Percentiles rank a stretch among this genome's conserved stretches.
phyloP scores from a whole-genome alignment of 2,329 filamentous ascomycete species.

The Apiospora phragmitis region DNA sequence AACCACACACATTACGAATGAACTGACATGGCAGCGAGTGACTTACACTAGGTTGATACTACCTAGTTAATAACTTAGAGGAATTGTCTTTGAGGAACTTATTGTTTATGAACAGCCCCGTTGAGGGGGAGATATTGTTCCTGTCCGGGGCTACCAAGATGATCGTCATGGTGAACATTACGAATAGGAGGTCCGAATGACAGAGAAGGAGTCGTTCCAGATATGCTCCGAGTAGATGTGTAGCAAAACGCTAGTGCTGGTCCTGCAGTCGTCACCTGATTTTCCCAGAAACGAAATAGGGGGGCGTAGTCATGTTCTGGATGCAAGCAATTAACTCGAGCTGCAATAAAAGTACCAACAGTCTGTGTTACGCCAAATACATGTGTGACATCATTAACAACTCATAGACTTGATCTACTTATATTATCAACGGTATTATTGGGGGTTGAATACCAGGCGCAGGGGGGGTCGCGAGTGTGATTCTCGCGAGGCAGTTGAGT shows the following conservation, averaged over 20 bases:
- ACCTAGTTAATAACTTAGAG: constrained; percentile 1
- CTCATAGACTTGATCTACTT: too few relatives aligned
- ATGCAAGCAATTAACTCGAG: not conserved
- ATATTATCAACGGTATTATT: too few relatives aligned
- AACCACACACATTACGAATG: not conserved
- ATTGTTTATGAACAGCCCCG: constrained; percentile 46
- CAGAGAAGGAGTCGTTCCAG: not conserved
- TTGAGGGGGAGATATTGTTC: constrained; percentile 61
- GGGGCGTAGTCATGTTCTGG: not conserved
- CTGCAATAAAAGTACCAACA: not conserved
- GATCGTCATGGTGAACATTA: constrained; percentile 24
- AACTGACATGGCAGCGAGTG: not conserved
- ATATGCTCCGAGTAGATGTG: too few relatives aligned
- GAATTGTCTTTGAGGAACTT: constrained; percentile 11
- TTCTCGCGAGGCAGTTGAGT: too few relatives aligned
- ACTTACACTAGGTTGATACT: constrained; percentile 13
- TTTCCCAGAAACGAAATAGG: not conserved
- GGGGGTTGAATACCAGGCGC: too few relatives aligned
- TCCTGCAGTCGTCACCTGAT: too few relatives aligned
- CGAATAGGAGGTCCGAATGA: not conserved
- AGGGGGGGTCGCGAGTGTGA: too few relatives aligned
- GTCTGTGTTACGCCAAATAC: too few relatives aligned
- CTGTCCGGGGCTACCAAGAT: constrained; percentile 69
- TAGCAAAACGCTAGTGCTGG: not conserved
- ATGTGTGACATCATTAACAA: too few relatives aligned